A percentile compares a stretch with the other conserved stretches of the same genome.
Conservation (phyloP, 179 eudicot genomes). For the Corrigiola litoralis region DNA sequence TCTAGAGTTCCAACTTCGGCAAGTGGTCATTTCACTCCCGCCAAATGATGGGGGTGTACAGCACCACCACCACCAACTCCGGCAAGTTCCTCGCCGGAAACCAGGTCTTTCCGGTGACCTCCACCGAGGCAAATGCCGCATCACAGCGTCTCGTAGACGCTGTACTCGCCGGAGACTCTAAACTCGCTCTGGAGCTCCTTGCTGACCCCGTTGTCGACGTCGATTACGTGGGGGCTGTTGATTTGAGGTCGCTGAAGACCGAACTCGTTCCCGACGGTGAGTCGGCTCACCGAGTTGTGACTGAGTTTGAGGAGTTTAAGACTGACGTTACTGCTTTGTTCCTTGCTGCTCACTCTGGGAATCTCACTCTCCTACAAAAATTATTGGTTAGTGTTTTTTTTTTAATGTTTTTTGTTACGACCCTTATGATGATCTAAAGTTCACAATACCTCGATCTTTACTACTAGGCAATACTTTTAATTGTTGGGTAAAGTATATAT, state of each 20-base stretch:
- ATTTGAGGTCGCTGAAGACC: constrained; percentile 34
- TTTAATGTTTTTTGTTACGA: not conserved
- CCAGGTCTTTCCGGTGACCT: constrained; percentile 38
- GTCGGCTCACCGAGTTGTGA: constrained; percentile 35
- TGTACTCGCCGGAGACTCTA: constrained; percentile 33
- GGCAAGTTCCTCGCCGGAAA: constrained; percentile 27
- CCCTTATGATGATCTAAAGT: not conserved
- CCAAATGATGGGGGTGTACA: too few relatives aligned
- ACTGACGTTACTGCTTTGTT: constrained; percentile 61
- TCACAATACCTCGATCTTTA: too few relatives aligned
- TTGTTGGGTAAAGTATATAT: too few relatives aligned
- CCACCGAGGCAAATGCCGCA: constrained; percentile 23
- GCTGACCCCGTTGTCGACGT: constrained; percentile 47
- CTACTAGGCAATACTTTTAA: too few relatives aligned
- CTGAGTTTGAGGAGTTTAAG: constrained; percentile 57
- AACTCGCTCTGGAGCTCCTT: constrained; percentile 35
- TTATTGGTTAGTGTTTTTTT: constrained; percentile 37
- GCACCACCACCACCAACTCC: constrained; percentile 15
- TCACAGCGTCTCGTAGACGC: constrained; percentile 36
- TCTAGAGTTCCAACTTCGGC: too few relatives aligned
- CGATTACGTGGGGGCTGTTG: constrained; percentile 47
- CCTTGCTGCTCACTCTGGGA: constrained; percentile 61
- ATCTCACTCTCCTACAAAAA: constrained; percentile 38
- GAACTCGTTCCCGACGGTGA: constrained; percentile 52
- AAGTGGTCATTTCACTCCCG: constrained; percentile 18